Evolutionary conservation across 2,329 filamentous ascomycete genomes (phyloP).

Genomic region (Xylaria sp.): DNA sequence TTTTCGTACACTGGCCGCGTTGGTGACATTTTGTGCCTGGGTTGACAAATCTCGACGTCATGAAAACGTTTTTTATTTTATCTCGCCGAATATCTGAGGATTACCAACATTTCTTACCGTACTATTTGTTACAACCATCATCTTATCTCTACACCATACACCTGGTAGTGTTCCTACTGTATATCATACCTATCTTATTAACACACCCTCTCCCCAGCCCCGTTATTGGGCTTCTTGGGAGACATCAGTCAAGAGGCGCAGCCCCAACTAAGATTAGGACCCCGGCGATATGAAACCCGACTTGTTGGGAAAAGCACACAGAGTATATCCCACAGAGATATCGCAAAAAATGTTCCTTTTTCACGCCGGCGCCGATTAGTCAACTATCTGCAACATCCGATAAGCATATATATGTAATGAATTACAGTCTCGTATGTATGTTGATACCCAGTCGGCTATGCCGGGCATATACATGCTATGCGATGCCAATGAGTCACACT

Average conservation of each 20-base stretch:
- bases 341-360: background rate
- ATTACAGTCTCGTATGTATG: slow-evolving; percentile 5
- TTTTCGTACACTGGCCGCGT: slow-evolving; percentile 36
- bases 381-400: slow-evolving; percentile 14
- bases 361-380: slow-evolving; percentile 27
- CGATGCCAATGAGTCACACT: slow-evolving; percentile 27
- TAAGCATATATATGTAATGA: slow-evolving; percentile 3
- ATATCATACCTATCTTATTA: slow-evolving; percentile 10
- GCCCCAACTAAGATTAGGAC: slow-evolving; percentile 7
- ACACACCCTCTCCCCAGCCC: slow-evolving; percentile 20
- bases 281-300: slow-evolving; percentile 28
- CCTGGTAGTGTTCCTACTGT: background rate
- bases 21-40: slow-evolving; percentile 31
- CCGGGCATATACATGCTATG: background rate
- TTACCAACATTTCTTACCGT: slow-evolving; percentile 6
- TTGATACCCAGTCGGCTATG: slow-evolving; percentile 25
- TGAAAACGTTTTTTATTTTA: slow-evolving; percentile 18
- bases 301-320: slow-evolving; percentile 20
- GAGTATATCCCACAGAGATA: slow-evolving; percentile 1
- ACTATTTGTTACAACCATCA: background rate
- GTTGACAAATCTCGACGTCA: slow-evolving; percentile 38
- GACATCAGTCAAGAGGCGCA: slow-evolving; percentile 16
- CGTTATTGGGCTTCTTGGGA: slow-evolving; percentile 27
- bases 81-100: background rate
- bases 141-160: background rate